Evolutionary conservation across 441 rosid genomes (phyloP).

Genomic region (Viola pubescens): DNA sequence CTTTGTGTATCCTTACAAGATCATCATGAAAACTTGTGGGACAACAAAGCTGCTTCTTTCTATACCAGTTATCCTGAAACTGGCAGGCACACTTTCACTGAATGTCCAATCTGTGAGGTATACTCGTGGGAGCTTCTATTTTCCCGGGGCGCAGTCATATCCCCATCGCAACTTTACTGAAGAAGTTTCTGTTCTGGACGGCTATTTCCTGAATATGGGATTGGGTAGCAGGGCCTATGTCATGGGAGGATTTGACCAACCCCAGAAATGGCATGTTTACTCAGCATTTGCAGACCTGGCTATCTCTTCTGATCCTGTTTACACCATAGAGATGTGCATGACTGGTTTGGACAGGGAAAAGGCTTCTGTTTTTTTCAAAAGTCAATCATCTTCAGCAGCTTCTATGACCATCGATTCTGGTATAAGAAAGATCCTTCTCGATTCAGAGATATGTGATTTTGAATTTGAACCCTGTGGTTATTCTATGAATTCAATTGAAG

Average conservation of each 20-base stretch:
- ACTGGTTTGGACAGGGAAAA: constrained; percentile 49
- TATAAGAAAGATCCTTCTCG: constrained; percentile 61
- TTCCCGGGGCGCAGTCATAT: constrained; percentile 62
- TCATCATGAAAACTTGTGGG: constrained; percentile 85
- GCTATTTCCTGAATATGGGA: constrained; percentile 49
- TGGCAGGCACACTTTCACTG: constrained; percentile 46
- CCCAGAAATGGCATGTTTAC: constrained; percentile 74
- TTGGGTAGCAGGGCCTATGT: constrained; percentile 54
- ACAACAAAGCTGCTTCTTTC: constrained; percentile 67
- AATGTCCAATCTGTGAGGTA: constrained; percentile 49
- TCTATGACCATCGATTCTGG: constrained; percentile 60
- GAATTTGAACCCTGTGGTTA: constrained; percentile 81
- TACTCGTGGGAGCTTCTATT: constrained; percentile 65
- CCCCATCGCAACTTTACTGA: constrained; percentile 73
- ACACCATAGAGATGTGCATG: constrained; percentile 85
- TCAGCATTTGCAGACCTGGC: constrained; percentile 44
- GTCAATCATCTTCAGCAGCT: constrained; percentile 37
- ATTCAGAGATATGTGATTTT: constrained; percentile 63
- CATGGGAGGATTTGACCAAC: constrained; percentile 40
- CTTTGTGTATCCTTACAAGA: constrained; percentile 69
- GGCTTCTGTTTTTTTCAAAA: constrained; percentile 60
- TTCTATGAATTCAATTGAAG: constrained; percentile 79
- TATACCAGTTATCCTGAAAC: constrained; percentile 49
- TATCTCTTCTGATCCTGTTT: constrained; percentile 26
- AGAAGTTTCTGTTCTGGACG: constrained; percentile 62